Evolutionary conservation across 2,329 filamentous ascomycete species (phyloP).

Genomic region (Madurella fahalii): DNA sequence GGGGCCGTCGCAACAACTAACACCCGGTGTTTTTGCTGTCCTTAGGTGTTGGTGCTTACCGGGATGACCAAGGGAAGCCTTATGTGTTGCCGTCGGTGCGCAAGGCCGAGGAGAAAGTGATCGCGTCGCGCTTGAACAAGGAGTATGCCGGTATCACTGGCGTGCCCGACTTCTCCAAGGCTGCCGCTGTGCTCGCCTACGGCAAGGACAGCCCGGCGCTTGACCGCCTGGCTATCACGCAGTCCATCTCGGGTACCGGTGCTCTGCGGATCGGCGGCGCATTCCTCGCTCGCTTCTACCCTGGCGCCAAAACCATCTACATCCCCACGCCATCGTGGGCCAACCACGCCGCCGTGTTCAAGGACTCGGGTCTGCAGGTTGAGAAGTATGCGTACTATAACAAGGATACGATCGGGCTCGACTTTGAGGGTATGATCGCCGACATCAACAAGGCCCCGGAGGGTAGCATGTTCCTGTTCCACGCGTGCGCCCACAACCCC

Average conservation of each 20-base stretch:
- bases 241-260: constrained; percentile 97
- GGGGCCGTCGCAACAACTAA: constrained; percentile 5
- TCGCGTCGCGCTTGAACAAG: constrained; percentile 79
- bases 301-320: constrained; percentile 90
- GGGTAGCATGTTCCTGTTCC: constrained; percentile 85
- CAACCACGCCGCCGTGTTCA: constrained; percentile 96
- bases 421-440: constrained; percentile 88
- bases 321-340: constrained; percentile 96
- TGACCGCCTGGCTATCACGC: constrained; percentile 81
- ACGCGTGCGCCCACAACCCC: constrained; percentile 97
- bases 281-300: constrained; percentile 89
- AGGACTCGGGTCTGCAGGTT: constrained; percentile 83
- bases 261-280: constrained; percentile 91
- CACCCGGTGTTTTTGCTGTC: constrained; percentile 2
- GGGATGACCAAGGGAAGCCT: constrained; percentile 95
- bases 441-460: constrained; percentile 87
- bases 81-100: constrained; percentile 94
- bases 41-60: constrained; percentile 90
- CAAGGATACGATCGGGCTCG: constrained; percentile 95
- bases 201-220: constrained; percentile 74
- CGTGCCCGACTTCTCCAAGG: constrained; percentile 88
- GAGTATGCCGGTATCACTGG: constrained; percentile 98
- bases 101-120: constrained; percentile 81
- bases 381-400: constrained; percentile 99
- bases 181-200: constrained; percentile 87